Base-by-base conservation (phyloP, 192 early-diverging fungal genomes). In the Mortierella claussenii region DNA sequence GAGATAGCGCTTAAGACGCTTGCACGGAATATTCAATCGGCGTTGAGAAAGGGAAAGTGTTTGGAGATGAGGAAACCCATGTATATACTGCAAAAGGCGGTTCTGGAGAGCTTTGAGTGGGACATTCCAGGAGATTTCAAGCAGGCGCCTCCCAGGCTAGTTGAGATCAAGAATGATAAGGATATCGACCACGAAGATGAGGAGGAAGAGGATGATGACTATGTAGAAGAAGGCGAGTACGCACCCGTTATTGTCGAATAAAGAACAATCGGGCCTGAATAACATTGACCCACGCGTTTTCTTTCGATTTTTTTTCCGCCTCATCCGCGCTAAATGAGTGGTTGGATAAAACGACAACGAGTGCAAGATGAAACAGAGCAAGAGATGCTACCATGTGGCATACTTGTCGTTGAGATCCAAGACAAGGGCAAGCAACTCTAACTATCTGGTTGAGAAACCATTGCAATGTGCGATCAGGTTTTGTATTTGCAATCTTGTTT, bases 231-330 rank as follows among this genome's bases (percentile, higher is more conserved):
- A 30, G 89, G 88, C 43, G 89, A 91, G 68, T 88, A 88, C 69
- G 91, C 90, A 6, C 90, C 90, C 4, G 83, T 87, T n/a, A 79
- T 91, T 20, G 88, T 91, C 2, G 84, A 89, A 43, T 78, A 82
- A 55, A 28, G 23, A 37, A 26, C n/a, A 55, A 43, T 4, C 6
- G 17, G n/a, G n/a, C n/a, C n/a, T n/a, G n/a, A n/a, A n/a, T n/a
- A n/a, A n/a, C n/a, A n/a, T n/a, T n/a, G n/a, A n/a, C n/a, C n/a
- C n/a, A n/a, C n/a, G n/a, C n/a, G n/a, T n/a, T n/a, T n/a, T n/a
- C n/a, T n/a, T n/a, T n/a, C n/a, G n/a, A n/a, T n/a, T n/a, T n/a
- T n/a, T n/a, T n/a, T n/a, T n/a, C n/a, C n/a, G n/a, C n/a, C n/a
- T n/a, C n/a, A n/a, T n/a, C n/a, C n/a, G n/a, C n/a, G n/a, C n/a